Evolutionary conservation across 148 eudicot genomes (phyloP), one percentile per base, ranked within the genome.

Genomic region (Nepenthes gracilis): DNA sequence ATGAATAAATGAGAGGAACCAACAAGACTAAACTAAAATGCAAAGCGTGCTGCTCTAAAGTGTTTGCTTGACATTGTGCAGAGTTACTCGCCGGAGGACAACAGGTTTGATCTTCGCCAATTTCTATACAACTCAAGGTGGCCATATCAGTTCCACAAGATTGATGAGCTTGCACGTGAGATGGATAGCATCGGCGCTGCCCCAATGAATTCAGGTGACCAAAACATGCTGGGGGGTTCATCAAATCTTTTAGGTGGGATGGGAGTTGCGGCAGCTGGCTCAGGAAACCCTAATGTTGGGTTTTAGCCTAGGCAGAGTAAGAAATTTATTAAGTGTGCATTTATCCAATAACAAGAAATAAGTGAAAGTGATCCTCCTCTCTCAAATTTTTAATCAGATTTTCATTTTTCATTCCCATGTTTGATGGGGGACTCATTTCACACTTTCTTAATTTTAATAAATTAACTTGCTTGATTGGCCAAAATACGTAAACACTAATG

Each of bases 21-120:
- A 23, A 23, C 23, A 23, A 23, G 23, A 23, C 23, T 23, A 23
- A 23, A 0, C 23, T 23, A 23, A 23, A 23, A 23, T 0, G 23
- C 23, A 0, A 23, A 23, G 0, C 48, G 6, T 11, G 8, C 1
- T 45, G 48, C 11, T 45, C 48, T 45, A 45, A 11, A 6, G 48
- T n/a, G 10, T 12, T 49, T 36, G 9, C 53, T 9, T 40, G 4
- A 11, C 55, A 36, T 58, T 13, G 8, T 67, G 82, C 74, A 93
- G 96, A 93, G 95, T 67, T 93, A 93, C 63, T 93, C 98, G 35
- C 95, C 98, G 2, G 96, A 93, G 60, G 98, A 92, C 70, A 88
- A 92, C 55, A 79, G 96, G 64, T 88, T 80, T 72, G 98, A 93
- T 82, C 87, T 85, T 14, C 95, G 98, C 47, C 98, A 93, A 77